Evolutionary conservation across 768 basidiomycete species (phyloP).

Genomic region (Lentinula boryana): DNA sequence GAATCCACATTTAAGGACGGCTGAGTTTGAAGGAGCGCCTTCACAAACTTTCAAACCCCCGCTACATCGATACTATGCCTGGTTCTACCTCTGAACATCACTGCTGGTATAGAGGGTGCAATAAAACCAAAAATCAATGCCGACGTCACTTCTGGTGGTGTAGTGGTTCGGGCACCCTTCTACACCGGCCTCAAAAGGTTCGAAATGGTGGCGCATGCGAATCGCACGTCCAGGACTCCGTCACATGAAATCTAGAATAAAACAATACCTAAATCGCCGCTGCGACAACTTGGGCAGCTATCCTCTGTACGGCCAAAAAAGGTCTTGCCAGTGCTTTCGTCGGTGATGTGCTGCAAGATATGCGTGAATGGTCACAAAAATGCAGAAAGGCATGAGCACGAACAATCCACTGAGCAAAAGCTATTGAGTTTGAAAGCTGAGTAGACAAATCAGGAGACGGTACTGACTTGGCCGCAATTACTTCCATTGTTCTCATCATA

Average conservation of each 20-base stretch:
- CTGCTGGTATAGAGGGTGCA: too few relatives aligned
- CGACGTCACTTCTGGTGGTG: too few relatives aligned
- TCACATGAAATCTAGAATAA: neutral
- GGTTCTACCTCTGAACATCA: too few relatives aligned
- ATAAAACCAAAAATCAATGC: too few relatives aligned
- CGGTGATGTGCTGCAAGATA: neutral
- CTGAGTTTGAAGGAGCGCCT: too few relatives aligned
- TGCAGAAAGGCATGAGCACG: neutral
- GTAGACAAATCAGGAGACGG: neutral
- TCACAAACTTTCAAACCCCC: too few relatives aligned
- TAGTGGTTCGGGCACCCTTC: too few relatives aligned
- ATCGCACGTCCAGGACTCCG: too few relatives aligned
- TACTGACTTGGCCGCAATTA: slow-evolving; percentile 57
- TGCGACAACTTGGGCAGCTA: neutral
- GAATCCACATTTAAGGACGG: too few relatives aligned
- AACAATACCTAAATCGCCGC: slow-evolving; percentile 5
- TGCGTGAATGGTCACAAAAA: neutral
- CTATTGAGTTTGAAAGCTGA: slow-evolving; percentile 3
- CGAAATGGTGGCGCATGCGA: too few relatives aligned
- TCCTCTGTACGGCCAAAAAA: slow-evolving; percentile 1
- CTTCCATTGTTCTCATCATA: slow-evolving; percentile 44
- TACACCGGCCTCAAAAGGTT: too few relatives aligned
- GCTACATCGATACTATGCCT: too few relatives aligned
- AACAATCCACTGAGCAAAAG: neutral
- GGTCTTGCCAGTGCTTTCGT: neutral